A percentile compares a stretch with the other conserved stretches of the same genome.
Evolutionary conservation across 2,329 filamentous ascomycete genomes (phyloP).

Genomic region (Aspergillus sp.): DNA sequence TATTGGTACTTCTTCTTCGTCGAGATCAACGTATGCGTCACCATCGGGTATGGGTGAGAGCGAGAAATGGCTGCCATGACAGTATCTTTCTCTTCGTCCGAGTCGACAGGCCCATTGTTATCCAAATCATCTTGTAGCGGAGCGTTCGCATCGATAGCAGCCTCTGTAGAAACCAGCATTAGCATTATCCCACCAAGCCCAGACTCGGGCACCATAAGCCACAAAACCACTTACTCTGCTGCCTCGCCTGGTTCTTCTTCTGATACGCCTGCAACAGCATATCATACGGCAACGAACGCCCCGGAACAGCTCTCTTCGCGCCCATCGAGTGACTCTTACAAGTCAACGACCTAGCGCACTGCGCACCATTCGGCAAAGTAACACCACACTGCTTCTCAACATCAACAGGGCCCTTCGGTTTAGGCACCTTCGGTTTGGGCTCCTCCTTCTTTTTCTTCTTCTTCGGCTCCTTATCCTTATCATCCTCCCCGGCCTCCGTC

Average conservation of each 20-base stretch:
- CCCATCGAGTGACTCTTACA: constrained; percentile 98
- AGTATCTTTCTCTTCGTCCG: constrained; percentile 87
- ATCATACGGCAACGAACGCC: constrained; percentile 84
- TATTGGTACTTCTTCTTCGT: constrained; percentile 59
- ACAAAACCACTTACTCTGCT: constrained; percentile 71
- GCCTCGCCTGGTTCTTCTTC: constrained; percentile 98
- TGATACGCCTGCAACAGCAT: constrained; percentile 86
- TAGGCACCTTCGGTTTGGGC: constrained; percentile 76
- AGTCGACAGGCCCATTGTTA: constrained; percentile 79
- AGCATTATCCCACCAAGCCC: constrained; percentile 6
- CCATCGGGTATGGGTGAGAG: constrained; percentile 76
- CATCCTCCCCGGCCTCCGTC: constrained; percentile 64
- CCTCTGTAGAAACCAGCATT: constrained; percentile 60
- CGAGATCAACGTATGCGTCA: constrained; percentile 60
- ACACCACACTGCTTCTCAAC: constrained; percentile 95
- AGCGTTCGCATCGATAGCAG: constrained; percentile 90
- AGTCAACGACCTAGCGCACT: constrained; percentile 83
- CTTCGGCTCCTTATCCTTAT: constrained; percentile 76
- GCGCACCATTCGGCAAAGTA: constrained; percentile 76
- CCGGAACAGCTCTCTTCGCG: constrained; percentile 83
- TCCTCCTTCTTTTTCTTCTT: constrained; percentile 96
- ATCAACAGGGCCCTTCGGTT: constrained; percentile 89
- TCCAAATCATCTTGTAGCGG: constrained; percentile 85
- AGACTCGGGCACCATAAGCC: constrained; percentile 1
- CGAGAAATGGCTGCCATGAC: constrained; percentile 79